Percentiles rank a stretch among this genome's conserved stretches.
Conservation (phyloP, 768 basidiomycete genomes). For the Leccinum imitatum region DNA sequence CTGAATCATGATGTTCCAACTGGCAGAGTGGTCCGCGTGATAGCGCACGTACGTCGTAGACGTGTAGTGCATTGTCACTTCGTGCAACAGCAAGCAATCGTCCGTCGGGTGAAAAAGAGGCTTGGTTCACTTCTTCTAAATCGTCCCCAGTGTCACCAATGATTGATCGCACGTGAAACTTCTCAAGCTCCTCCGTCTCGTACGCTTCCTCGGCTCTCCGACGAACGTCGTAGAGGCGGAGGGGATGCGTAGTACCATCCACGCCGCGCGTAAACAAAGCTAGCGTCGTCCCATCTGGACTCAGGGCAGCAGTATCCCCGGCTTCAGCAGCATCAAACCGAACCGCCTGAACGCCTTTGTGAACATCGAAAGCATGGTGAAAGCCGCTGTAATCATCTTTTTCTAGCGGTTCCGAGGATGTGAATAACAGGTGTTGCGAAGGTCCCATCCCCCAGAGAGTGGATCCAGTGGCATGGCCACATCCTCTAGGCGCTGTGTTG, state of each 20-base stretch:
- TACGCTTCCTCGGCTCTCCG: slow-evolving; percentile 30
- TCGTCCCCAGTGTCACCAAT: neutral
- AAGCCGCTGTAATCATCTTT: slow-evolving; percentile 33
- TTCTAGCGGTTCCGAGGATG: slow-evolving; percentile 51
- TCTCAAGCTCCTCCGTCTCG: slow-evolving; percentile 34
- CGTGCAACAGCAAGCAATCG: slow-evolving; percentile 60
- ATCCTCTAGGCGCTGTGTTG: slow-evolving; percentile 14
- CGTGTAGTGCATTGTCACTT: slow-evolving; percentile 54
- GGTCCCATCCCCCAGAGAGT: slow-evolving; percentile 51
- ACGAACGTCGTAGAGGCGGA: slow-evolving; percentile 55
- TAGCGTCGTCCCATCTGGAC: slow-evolving; percentile 40
- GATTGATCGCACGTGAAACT: slow-evolving; percentile 26
- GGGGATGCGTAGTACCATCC: slow-evolving; percentile 27
- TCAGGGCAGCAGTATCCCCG: slow-evolving; percentile 52
- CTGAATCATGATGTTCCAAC: slow-evolving; percentile 47
- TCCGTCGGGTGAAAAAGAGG: slow-evolving; percentile 59
- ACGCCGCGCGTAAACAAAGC: slow-evolving; percentile 33
- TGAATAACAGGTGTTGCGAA: slow-evolving; percentile 45
- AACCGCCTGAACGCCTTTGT: slow-evolving; percentile 23
- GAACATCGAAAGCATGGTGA: slow-evolving; percentile 53
- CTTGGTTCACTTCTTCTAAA: slow-evolving; percentile 45
- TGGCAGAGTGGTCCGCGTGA: slow-evolving; percentile 44
- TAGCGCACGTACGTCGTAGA: slow-evolving; percentile 64
- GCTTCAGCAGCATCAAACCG: slow-evolving; percentile 47
- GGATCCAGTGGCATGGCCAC: slow-evolving; percentile 40